Conservation (phyloP, 768 basidiomycete genomes). For the Crepidotus variabilis region DNA sequence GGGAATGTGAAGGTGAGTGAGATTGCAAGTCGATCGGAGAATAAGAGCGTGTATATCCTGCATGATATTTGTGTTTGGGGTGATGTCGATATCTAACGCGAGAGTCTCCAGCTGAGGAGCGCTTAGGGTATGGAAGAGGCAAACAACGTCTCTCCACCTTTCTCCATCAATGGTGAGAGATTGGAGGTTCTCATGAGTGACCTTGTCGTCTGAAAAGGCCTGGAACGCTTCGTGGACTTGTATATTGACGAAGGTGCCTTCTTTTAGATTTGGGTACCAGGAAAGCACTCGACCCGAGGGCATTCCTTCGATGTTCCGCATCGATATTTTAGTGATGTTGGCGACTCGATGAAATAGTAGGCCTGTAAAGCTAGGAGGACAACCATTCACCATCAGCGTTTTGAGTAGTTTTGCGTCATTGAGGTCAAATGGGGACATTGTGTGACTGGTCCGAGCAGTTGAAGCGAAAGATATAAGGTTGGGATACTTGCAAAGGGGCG, state of each 20-base stretch:
- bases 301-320: neutral
- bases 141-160: neutral
- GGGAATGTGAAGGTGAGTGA: slow-evolving; percentile 9
- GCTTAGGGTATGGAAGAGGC: neutral
- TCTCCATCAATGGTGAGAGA: neutral
- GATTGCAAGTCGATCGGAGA: slow-evolving; percentile 6
- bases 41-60: slow-evolving; percentile 5
- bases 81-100: neutral
- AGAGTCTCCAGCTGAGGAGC: neutral
- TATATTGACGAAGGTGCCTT: neutral
- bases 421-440: neutral
- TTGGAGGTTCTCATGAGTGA: neutral
- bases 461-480: neutral
- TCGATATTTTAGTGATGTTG: neutral
- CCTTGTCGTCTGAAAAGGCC: neutral
- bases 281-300: neutral
- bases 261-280: neutral
- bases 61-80: neutral
- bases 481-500: neutral
- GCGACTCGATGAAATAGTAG: neutral
- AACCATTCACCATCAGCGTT: neutral
- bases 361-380: neutral
- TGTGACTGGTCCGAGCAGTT: neutral
- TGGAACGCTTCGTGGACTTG: neutral
- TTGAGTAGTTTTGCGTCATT: neutral